Base-by-base conservation (phyloP, 139 green algal genomes). In the Pedinophyceae sp. region DNA sequence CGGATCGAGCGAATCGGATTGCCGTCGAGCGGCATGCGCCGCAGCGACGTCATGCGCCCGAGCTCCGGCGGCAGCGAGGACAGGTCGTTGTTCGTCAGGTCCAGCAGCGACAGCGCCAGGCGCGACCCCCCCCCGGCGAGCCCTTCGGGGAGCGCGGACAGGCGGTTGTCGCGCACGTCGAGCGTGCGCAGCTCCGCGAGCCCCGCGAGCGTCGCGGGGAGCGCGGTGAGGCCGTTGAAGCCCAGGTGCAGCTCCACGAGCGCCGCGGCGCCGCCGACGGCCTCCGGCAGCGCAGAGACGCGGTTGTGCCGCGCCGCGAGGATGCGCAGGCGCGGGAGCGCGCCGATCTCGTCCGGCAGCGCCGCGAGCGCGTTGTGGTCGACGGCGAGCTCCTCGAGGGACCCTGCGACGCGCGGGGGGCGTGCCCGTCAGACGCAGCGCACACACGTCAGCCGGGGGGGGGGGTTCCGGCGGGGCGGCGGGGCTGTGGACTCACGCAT, bases 181-280 rank as follows among this genome's bases (percentile, higher is more conserved):
- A 71, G 54, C 25, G 54, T 62, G 22, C 49, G 54, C 24, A 71
- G 40, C 2, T 30, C 19, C 48, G 26, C 20, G 13, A 54, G 19
- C 20, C 13, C 48, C 17, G 49, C 25, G 7, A 39, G 10, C 27
- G 17, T 20, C 23, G 25, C 17, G 23, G 25, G 25, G 23, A 55
- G 27, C 4, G 20, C 26, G 25, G 26, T 24, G 25, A 70, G 41
- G 15, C 25, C 54, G 52, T 71, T 71, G 58, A 62, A 61, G 49
- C 68, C 72, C 2, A 57, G 40, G 30, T 69, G 62, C 3, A 81
- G 62, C 57, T 81, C 73, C 48, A 76, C 46, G 25, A 81, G 60
- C 2, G 17, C 38, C 28, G 13, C 48, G 54, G 66, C 74, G 17
- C 43, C 30, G 3, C 58, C 64, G 40, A 81, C 50, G 38, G 43